Conservation (phyloP, 75 land plant species). For the Pinus tabuliformis region DNA sequence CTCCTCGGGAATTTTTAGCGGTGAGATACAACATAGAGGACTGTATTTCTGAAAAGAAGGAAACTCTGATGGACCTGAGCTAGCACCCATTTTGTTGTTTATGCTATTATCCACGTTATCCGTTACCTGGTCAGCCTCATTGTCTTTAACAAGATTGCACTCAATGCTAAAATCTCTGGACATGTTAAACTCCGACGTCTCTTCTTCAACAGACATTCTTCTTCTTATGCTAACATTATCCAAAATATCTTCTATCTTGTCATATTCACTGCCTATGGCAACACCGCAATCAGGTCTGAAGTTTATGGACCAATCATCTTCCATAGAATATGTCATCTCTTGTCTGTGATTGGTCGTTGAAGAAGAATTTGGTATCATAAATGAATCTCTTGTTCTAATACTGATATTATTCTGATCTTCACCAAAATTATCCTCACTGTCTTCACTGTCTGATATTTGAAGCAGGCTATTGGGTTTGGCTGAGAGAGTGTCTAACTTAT, state of each 20-base stretch:
- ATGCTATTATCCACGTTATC: conserved; percentile 2
- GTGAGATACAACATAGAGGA: conserved; percentile 5
- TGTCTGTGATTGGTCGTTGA: background rate
- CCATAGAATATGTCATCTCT: background rate
- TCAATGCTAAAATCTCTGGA: background rate
- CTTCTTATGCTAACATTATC: background rate
- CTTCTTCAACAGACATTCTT: background rate
- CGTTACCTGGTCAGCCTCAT: background rate
- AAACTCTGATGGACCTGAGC: conserved; percentile 3
- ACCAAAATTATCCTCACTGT: background rate
- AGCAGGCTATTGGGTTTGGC: background rate
- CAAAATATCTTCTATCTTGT: background rate
- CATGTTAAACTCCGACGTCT: background rate
- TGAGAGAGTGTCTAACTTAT: background rate
- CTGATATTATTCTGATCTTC: too few species aligned
- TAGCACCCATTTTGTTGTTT: background rate
- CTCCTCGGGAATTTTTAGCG: background rate
- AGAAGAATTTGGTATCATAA: background rate
- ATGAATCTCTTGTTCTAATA: background rate
- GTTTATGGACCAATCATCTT: conserved; percentile 4
- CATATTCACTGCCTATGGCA: background rate
- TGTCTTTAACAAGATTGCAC: background rate
- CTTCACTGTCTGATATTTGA: conserved; percentile 9
- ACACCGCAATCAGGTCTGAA: background rate
- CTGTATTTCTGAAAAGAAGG: conserved; percentile 9